phyloP scores from a whole-genome alignment of 495 filamentous ascomycete genomes.

The Letharia lupina region DNA sequence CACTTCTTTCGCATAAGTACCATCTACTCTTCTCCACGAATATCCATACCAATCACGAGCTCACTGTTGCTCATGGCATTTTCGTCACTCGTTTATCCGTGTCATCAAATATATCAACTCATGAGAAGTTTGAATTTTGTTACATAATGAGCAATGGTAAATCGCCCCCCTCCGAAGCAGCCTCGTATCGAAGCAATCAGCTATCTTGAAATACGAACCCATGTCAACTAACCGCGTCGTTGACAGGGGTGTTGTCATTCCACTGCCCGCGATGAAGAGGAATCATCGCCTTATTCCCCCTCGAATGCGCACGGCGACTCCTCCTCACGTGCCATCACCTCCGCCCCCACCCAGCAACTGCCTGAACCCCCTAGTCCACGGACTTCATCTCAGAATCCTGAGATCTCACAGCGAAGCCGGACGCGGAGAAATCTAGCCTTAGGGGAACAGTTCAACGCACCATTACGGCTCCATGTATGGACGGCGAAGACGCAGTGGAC shows the following conservation, averaged over 20 bases:
- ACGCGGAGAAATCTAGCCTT: slow-evolving; percentile 26
- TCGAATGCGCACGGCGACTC: slow-evolving; percentile 19
- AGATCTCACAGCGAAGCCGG: slow-evolving; percentile 17
- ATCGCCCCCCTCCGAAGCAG: slow-evolving; percentile 5
- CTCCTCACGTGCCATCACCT: slow-evolving; percentile 26
- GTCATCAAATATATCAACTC: not conserved
- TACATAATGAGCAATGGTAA: slow-evolving; percentile 21
- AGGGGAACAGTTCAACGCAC: slow-evolving; percentile 43
- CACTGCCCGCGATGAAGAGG: slow-evolving; percentile 16
- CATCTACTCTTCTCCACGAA: not conserved
- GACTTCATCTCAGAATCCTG: slow-evolving; percentile 15
- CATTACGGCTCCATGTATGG: slow-evolving; percentile 45
- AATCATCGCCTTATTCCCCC: slow-evolving; percentile 22
- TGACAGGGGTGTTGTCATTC: slow-evolving; percentile 26
- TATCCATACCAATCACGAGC: not conserved
- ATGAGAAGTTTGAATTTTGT: not conserved
- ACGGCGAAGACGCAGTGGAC: slow-evolving; percentile 48
- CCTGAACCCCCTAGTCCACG: slow-evolving; percentile 18
- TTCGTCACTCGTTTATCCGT: slow-evolving; percentile 11
- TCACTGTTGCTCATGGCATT: slow-evolving; percentile 12
- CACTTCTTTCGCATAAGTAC: slow-evolving; percentile 1
- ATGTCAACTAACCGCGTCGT: slow-evolving; percentile 1
- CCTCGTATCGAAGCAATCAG: not conserved
- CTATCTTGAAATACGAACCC: not conserved
- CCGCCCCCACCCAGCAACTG: slow-evolving; percentile 14